phyloP scores from a whole-genome alignment of 2,329 filamentous ascomycete genomes.

The Hymenoscyphus repandus region DNA sequence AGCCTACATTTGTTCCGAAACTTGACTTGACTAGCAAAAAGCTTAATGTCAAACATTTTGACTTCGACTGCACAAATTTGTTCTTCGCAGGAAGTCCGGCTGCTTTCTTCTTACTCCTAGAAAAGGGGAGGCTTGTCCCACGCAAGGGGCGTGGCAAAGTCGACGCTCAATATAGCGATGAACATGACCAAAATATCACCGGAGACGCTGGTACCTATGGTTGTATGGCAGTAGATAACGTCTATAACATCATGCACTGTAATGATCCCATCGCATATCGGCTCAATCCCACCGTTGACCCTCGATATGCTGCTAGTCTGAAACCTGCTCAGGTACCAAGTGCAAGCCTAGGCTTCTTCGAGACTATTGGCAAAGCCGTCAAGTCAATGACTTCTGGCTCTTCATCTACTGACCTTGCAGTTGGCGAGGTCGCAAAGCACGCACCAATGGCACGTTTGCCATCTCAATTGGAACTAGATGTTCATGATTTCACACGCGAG shows the following conservation, averaged over 20 bases:
- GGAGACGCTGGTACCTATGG: slow-evolving; percentile 78
- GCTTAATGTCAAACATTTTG: slow-evolving; percentile 59
- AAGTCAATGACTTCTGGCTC: slow-evolving; percentile 54
- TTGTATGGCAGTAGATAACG: slow-evolving; percentile 88
- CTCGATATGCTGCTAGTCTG: slow-evolving; percentile 68
- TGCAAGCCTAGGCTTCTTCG: slow-evolving; percentile 59
- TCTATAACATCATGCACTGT: slow-evolving; percentile 82
- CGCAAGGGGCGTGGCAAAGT: slow-evolving; percentile 72
- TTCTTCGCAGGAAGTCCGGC: slow-evolving; percentile 88
- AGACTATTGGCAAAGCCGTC: slow-evolving; percentile 58
- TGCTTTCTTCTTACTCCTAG: slow-evolving; percentile 87
- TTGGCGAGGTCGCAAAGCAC: slow-evolving; percentile 29
- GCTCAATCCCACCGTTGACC: slow-evolving; percentile 85
- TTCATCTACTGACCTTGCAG: slow-evolving; percentile 33
- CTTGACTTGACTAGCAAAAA: slow-evolving; percentile 39
- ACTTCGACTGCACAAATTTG: slow-evolving; percentile 86
- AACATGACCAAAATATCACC: slow-evolving; percentile 54
- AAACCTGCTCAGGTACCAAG: slow-evolving; percentile 76
- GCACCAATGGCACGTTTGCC: slow-evolving; percentile 43
- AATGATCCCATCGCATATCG: slow-evolving; percentile 81
- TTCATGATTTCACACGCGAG: slow-evolving; percentile 89
- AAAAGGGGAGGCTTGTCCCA: slow-evolving; percentile 66
- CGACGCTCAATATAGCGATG: slow-evolving; percentile 61
- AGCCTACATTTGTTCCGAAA: slow-evolving; percentile 66
- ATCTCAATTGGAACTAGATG: slow-evolving; percentile 81